Conservation (phyloP, 225 moss, liverwort and hornwort genomes). For the Neckera pumila region DNA sequence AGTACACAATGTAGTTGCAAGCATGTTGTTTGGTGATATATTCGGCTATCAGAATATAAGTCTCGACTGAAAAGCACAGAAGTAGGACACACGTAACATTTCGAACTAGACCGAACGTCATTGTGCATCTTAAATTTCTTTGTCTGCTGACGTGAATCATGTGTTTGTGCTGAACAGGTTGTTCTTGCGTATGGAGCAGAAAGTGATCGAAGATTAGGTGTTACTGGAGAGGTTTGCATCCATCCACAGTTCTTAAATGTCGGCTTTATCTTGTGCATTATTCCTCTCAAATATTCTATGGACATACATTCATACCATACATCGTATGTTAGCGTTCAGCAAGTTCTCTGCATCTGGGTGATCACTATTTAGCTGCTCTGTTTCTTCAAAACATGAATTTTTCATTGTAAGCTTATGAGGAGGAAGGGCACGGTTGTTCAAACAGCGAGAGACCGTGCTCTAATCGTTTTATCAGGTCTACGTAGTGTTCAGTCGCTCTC, state of each 20-base stretch:
- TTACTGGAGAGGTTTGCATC: slow-evolving; percentile 72
- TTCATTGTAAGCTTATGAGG: not conserved
- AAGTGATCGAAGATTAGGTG: slow-evolving; percentile 66
- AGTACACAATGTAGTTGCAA: not conserved
- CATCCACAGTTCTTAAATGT: not conserved
- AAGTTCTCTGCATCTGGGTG: not conserved
- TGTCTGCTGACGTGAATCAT: not conserved
- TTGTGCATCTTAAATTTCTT: not conserved
- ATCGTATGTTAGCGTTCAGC: not conserved
- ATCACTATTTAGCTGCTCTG: not conserved
- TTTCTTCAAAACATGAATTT: not conserved
- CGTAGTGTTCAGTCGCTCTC: not conserved
- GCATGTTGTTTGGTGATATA: not conserved
- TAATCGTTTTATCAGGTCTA: not conserved
- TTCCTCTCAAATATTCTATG: not conserved
- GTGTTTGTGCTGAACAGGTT: slow-evolving; percentile 36
- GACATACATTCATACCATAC: not conserved
- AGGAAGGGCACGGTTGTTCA: not conserved
- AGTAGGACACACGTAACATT: not conserved
- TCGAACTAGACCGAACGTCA: not conserved
- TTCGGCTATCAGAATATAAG: not conserved
- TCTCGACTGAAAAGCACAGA: not conserved
- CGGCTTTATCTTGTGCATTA: not conserved
- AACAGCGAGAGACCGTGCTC: not conserved
- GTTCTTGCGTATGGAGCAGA: slow-evolving; percentile 98